phyloP scores from a whole-genome alignment of 2,329 filamentous ascomycete species.

The Laburnicola sp. region DNA sequence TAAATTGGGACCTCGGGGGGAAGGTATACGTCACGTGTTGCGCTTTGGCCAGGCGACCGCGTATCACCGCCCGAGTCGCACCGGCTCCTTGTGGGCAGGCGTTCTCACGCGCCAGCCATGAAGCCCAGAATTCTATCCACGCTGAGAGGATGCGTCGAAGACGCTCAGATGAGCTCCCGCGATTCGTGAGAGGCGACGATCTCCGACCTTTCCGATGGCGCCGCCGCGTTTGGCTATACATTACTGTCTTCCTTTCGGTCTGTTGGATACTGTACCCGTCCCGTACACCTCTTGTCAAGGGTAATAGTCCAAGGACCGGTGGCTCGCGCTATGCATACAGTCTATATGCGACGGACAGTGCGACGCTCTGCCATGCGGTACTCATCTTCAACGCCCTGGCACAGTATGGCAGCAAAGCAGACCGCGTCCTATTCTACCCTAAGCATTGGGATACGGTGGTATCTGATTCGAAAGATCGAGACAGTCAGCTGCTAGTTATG shows the following conservation, averaged over 20 bases:
- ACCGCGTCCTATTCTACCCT: constrained; percentile 52
- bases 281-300: constrained; percentile 8
- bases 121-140: constrained; percentile 1
- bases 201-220: constrained; percentile 26
- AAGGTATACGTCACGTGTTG: constrained; percentile 1
- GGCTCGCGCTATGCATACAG: constrained; percentile 50
- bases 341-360: constrained; percentile 49
- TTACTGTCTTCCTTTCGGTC: constrained; percentile 30
- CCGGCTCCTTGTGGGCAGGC: constrained; percentile 17
- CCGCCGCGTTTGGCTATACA: constrained; percentile 35
- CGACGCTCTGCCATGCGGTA: constrained; percentile 49
- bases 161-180: constrained; percentile 42
- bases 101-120: constrained; percentile 14
- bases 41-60: not conserved
- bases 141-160: constrained; percentile 36
- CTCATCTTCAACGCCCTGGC: constrained; percentile 51
- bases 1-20: too few relatives aligned
- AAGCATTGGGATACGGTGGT: constrained; percentile 44
- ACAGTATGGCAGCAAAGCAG: constrained; percentile 49
- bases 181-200: constrained; percentile 24
- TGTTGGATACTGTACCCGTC: constrained; percentile 35
- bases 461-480: constrained; percentile 34
- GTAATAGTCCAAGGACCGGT: constrained; percentile 28
- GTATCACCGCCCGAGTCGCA: constrained; percentile 19
- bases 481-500: constrained; percentile 53